Conservation (phyloP, 257 asterid species). For the Gentiana macrophylla region DNA sequence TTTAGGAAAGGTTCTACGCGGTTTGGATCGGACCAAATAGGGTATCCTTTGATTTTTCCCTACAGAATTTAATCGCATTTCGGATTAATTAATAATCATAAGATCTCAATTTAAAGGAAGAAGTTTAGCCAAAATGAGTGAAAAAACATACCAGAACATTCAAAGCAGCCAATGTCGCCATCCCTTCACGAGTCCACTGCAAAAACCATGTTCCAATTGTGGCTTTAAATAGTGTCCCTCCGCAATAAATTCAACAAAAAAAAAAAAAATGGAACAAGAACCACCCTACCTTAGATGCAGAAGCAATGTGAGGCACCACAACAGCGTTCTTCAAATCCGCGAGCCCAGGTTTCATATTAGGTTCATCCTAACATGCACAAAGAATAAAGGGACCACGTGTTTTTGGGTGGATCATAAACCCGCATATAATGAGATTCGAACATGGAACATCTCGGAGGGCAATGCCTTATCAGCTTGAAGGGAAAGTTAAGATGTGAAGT, state of each 20-base stretch:
- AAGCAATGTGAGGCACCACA: slow-evolving; percentile 93
- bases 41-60: slow-evolving; percentile 90
- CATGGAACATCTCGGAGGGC: too few species aligned
- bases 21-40: slow-evolving; percentile 69
- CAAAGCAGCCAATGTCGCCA: slow-evolving; percentile 93
- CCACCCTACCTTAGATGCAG: slow-evolving; percentile 79
- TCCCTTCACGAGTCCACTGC: slow-evolving; percentile 99
- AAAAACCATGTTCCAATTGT: slow-evolving; percentile 4
- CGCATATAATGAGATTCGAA: too few species aligned
- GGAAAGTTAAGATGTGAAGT: neutral
- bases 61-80: slow-evolving; percentile 10
- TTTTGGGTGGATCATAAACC: neutral
- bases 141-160: slow-evolving; percentile 68
- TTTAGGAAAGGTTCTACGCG: slow-evolving; percentile 59
- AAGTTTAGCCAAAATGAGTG: neutral
- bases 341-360: slow-evolving; percentile 93
- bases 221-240: neutral
- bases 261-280: neutral
- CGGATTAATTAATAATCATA: neutral
- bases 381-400: slow-evolving; percentile 1
- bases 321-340: slow-evolving; percentile 80
- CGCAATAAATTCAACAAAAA: neutral
- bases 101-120: neutral
- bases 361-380: slow-evolving; percentile 58
- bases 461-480: neutral